Evolutionary conservation across 257 asterid genomes (phyloP), one percentile per base, ranked within the genome.

Genomic region (Jacaranda copaia): DNA sequence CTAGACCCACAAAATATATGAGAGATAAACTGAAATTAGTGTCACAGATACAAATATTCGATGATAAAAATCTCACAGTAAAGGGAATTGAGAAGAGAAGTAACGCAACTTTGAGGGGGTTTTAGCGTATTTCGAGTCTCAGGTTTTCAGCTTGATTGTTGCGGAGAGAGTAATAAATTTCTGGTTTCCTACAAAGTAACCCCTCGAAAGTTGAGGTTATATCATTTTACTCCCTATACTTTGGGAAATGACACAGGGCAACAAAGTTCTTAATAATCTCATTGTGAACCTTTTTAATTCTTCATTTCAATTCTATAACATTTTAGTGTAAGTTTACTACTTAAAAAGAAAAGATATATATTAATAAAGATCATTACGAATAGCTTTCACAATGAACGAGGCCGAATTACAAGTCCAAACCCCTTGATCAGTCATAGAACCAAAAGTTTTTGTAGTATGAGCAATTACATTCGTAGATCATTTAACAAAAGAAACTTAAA

Each of bases 1-100:
- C 84, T 65, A 74, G 59, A 46, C 5, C 36, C 65, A 81, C 43
- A 70, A 61, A 58, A 74, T 18, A 8, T 16, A 57, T 57, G 63
- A 57, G 14, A 57, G 8, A 16, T 8, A 57, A 18, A 20, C 14
- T 57, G 13, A 57, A 19, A 57, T 0, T 8, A 57, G 36, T 1
- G 6, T 8, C 25, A 57, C 2, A 16, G 19, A 57, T 49, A 3
- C 18, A 12, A 49, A 14, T 4, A 14, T 57, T 57, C 4, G 63
- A 57, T 57, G 63, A 19, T 57, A 25, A 52, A 14, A 52, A 52
- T 56, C 62, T 5, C 56, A 12, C 56, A 49, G n/a, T 13, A 49
- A 12, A 49, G 56, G 11, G 4, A 18, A 56, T 25, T 25, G 32
- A 25, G 32, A 25, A 25, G 32, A 25, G 2, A 25, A 2, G 32